Evolutionary conservation across 805 yeast genomes (phyloP).

Genomic region (Cephaloascus albidus): DNA sequence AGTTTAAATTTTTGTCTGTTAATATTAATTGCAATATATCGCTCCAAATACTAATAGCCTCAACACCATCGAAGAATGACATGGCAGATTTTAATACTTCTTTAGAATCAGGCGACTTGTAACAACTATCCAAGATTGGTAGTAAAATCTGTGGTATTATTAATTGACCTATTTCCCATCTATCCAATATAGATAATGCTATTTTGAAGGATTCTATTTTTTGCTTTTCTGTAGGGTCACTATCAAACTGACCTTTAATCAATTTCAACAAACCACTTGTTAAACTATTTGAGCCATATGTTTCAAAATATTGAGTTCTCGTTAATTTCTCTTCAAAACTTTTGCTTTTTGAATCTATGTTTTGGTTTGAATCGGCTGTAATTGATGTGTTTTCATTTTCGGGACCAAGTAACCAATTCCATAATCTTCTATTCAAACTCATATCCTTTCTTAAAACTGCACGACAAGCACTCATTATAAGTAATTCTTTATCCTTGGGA

Average conservation of each 20-base stretch:
- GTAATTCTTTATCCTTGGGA: constrained; percentile 42
- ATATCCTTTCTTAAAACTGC: constrained; percentile 78
- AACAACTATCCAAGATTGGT: constrained; percentile 50
- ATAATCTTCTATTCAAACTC: constrained; percentile 88
- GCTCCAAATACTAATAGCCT: constrained; percentile 71
- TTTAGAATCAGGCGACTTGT: constrained; percentile 17
- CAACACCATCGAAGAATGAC: constrained; percentile 79
- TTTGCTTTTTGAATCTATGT: neutral
- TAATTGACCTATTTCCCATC: constrained; percentile 86
- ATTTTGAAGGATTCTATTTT: constrained; percentile 51
- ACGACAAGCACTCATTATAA: constrained; percentile 54
- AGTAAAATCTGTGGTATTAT: constrained; percentile 63
- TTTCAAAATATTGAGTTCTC: constrained; percentile 49
- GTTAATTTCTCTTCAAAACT: constrained; percentile 7
- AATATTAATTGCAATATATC: constrained; percentile 37
- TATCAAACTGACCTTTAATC: constrained; percentile 19
- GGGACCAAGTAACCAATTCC: constrained; percentile 92
- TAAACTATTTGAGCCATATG: constrained; percentile 43
- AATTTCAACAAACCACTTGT: constrained; percentile 42
- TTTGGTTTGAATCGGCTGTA: constrained; percentile 4
- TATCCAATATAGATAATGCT: constrained; percentile 70
- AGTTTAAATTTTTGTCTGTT: constrained; percentile 25
- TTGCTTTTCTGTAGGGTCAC: constrained; percentile 14
- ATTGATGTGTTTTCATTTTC: constrained; percentile 18
- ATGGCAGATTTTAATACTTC: constrained; percentile 52